Evolutionary conservation across 2,329 filamentous ascomycete species (phyloP).

Genomic region (Zymoseptoria crescenta): DNA sequence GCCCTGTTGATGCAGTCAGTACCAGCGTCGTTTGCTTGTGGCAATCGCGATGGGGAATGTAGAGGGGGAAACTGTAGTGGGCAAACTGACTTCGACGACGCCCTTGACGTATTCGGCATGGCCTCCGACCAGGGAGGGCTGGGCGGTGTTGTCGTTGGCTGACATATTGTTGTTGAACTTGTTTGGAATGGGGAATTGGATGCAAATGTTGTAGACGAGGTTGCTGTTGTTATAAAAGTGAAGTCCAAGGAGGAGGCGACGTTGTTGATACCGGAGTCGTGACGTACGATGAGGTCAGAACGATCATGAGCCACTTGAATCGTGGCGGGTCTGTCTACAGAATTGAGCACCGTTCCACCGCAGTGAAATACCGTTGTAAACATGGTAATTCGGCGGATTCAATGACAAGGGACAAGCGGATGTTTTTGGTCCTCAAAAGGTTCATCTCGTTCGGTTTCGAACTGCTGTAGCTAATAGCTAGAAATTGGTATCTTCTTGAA

Average conservation of each 20-base stretch:
- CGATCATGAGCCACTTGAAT: not conserved
- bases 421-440: not conserved
- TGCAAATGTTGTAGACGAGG: conserved; percentile 15
- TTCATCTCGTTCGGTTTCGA: not conserved
- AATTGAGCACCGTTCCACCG: too few species aligned
- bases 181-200: not conserved
- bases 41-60: not conserved
- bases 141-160: conserved; percentile 21
- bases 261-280: not conserved
- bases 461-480: not conserved
- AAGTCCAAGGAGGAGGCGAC: not conserved
- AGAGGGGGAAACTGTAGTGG: conserved; percentile 2
- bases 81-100: conserved; percentile 58
- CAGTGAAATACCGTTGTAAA: too few species aligned
- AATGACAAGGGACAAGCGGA: too few species aligned
- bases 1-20: conserved; percentile 35
- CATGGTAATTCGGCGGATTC: too few species aligned
- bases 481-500: not conserved
- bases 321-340: not conserved
- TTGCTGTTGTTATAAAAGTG: not conserved
- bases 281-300: not conserved
- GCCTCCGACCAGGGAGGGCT: conserved; percentile 54
- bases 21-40: not conserved
- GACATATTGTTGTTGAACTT: conserved; percentile 5
- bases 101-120: conserved; percentile 65